Conservation (phyloP, 2,329 filamentous ascomycete species). For the Pyrenophora teres region DNA sequence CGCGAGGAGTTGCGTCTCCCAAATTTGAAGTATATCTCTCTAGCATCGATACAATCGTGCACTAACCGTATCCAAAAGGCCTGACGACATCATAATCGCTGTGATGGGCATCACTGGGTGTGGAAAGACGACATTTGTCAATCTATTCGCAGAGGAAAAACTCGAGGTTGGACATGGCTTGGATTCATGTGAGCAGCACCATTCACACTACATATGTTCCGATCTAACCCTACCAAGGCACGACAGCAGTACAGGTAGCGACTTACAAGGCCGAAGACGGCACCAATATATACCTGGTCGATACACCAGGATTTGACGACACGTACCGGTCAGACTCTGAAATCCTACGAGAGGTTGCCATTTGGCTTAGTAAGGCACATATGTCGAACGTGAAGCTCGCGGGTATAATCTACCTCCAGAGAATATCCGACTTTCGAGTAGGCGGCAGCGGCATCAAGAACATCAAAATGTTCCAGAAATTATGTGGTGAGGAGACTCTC, state of each 20-base stretch:
- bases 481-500: no score
- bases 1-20: no score
- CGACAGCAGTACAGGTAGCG: no score
- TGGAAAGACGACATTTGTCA: conserved; percentile 50
- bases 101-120: conserved; percentile 51
- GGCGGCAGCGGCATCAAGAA: no score
- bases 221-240: no score
- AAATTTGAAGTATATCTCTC: no score
- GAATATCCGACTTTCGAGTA: conserved; percentile 46
- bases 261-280: no score
- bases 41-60: no score
- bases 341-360: conserved; percentile 51
- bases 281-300: conserved; percentile 40
- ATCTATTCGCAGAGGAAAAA: conserved; percentile 7
- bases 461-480: no score
- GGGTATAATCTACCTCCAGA: conserved; percentile 56
- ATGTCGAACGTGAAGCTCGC: conserved; percentile 40
- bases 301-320: conserved; percentile 58
- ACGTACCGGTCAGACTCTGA: conserved; percentile 52
- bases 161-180: no score
- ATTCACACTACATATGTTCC: no score
- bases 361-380: conserved; percentile 46
- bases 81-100: conserved; percentile 34
- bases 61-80: background rate
- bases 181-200: no score